Conservation (phyloP, 1,284 basidiomycete species). For the Sporisorium exsertum region DNA sequence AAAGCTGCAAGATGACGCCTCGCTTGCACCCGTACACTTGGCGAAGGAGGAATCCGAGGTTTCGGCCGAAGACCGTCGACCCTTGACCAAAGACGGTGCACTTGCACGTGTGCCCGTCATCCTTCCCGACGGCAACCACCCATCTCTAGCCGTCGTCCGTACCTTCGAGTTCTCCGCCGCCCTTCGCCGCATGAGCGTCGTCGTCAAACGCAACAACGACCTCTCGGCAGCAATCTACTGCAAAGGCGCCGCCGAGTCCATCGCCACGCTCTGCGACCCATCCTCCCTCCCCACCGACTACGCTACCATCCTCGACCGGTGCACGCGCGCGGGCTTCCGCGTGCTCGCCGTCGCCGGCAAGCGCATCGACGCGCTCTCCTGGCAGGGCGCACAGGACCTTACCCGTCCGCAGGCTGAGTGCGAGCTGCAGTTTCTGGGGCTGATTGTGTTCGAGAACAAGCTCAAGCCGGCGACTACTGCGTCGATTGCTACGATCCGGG, state of each 20-base stretch:
- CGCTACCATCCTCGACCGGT: conserved; percentile 25
- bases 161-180: conserved; percentile 41
- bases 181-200: conserved; percentile 50
- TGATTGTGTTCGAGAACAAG: conserved; percentile 51
- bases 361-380: conserved; percentile 15
- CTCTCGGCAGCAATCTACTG: conserved; percentile 19
- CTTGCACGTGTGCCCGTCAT: conserved; percentile 41
- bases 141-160: conserved; percentile 24
- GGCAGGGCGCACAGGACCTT: conserved; percentile 19
- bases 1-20: conserved; percentile 31
- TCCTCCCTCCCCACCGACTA: conserved; percentile 38
- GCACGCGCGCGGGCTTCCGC: conserved; percentile 40
- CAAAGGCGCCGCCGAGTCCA: conserved; percentile 51
- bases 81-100: conserved; percentile 27
- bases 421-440: conserved; percentile 39
- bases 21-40: conserved; percentile 23
- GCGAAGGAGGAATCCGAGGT: conserved; percentile 1
- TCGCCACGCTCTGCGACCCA: conserved; percentile 18
- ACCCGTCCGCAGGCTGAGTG: conserved; percentile 29
- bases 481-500: conserved; percentile 33
- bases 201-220: conserved; percentile 23
- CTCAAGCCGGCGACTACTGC: conserved; percentile 31
- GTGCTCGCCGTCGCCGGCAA: conserved; percentile 51
- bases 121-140: neutral
- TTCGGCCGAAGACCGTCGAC: conserved; percentile 1